Evolutionary conservation across 2,329 filamentous ascomycete genomes (phyloP).

Genomic region (Triangularia verruculosa): DNA sequence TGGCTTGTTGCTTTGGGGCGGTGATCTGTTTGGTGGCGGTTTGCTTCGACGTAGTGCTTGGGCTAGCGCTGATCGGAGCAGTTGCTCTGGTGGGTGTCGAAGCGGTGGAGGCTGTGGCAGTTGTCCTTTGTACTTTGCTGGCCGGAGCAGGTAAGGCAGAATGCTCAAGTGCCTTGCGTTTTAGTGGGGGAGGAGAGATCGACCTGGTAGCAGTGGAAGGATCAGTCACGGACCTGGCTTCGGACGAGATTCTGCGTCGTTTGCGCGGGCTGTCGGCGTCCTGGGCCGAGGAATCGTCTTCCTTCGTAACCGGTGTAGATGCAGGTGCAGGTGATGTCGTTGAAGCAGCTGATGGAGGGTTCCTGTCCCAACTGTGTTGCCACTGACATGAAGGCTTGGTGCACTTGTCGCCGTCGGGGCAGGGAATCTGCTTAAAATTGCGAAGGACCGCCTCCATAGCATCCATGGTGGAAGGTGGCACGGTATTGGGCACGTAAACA

Average conservation of each 20-base stretch:
- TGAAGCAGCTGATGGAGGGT: conserved; percentile 2
- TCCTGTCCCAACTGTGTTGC: conserved; percentile 26
- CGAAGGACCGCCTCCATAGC: conserved; percentile 29
- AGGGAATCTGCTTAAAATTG: conserved; percentile 30
- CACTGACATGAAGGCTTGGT: conserved; percentile 23
- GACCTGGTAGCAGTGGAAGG: conserved; percentile 15
- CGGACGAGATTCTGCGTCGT: conserved; percentile 24
- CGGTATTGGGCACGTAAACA: not conserved
- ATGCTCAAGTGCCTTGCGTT: conserved; percentile 25
- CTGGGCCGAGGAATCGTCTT: conserved; percentile 3
- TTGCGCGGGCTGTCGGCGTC: conserved; percentile 27
- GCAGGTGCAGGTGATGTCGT: not conserved
- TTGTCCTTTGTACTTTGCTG: not conserved
- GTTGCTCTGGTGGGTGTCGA: conserved; percentile 7
- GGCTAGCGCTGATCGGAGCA: not conserved
- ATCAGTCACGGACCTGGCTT: conserved; percentile 12
- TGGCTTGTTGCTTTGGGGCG: conserved; percentile 14
- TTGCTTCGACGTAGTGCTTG: not conserved
- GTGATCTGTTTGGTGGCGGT: conserved; percentile 10
- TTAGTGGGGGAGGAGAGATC: conserved; percentile 26
- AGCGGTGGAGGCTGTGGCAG: conserved; percentile 1
- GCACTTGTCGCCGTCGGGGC: conserved; percentile 28
- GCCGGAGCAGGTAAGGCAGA: conserved; percentile 1
- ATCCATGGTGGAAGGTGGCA: not conserved
- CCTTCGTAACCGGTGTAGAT: not conserved